Percentiles rank a stretch among this genome's conserved stretches.
These are phyloP conservation scores for Suillus luteus DNA, from an alignment of 768 basidiomycete species.

Conservation along the genomic window DNA sequence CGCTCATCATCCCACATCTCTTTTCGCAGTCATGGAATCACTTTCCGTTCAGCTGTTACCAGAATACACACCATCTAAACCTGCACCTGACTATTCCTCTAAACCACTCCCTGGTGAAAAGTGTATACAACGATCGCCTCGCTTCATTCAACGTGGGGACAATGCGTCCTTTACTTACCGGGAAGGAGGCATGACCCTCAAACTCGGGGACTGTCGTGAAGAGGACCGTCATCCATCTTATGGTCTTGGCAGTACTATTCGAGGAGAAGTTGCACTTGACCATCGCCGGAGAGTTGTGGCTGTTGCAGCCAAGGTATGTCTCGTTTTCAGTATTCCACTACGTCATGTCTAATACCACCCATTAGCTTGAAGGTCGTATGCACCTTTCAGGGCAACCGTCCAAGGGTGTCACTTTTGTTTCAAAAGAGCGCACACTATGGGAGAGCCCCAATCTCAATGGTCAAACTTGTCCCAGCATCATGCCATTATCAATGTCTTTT, in stretches of 20 bases:
- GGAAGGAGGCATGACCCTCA: constrained; percentile 33
- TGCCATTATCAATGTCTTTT: constrained; percentile 34
- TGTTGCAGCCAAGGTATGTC: constrained; percentile 30
- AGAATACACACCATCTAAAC: constrained; percentile 53
- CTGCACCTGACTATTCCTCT: constrained; percentile 59
- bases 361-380: constrained; percentile 29
- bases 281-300: constrained; percentile 30
- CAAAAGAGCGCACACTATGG: constrained; percentile 30
- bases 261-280: constrained; percentile 31
- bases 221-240: constrained; percentile 31
- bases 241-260: constrained; percentile 31
- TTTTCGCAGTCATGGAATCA: background rate
- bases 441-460: constrained; percentile 14
- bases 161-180: constrained; percentile 33
- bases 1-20: background rate
- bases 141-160: constrained; percentile 15
- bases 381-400: constrained; percentile 19
- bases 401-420: constrained; percentile 21
- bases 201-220: constrained; percentile 33
- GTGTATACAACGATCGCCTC: constrained; percentile 51
- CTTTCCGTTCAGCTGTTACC: constrained; percentile 40
- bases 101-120: constrained; percentile 54
- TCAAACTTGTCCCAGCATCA: constrained; percentile 28
- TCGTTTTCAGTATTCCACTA: background rate
- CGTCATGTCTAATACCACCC: constrained; percentile 1